A percentile compares a stretch with the other conserved stretches of the same genome.
Conservation (phyloP, 371 early-diverging fungal genomes). For the Umbelopsis sp. region DNA sequence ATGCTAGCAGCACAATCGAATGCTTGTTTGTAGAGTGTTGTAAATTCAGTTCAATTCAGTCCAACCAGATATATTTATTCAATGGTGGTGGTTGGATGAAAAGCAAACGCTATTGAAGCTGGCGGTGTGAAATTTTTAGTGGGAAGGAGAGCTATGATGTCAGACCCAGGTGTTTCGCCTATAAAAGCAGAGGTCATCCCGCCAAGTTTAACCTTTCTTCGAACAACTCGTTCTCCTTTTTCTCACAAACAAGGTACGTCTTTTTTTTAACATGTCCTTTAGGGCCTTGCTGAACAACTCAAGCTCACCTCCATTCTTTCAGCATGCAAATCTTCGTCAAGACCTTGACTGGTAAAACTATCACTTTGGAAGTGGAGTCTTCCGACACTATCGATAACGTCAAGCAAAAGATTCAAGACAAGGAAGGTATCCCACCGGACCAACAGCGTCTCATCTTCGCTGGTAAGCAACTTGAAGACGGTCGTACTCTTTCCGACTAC, state of each 20-base stretch:
- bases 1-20: too few species aligned
- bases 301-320: background rate
- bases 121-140: too few species aligned
- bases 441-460: constrained; percentile 97
- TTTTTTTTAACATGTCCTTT: too few species aligned
- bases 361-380: constrained; percentile 85
- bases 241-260: constrained; percentile 6
- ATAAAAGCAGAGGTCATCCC: background rate
- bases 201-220: background rate
- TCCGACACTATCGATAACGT: constrained; percentile 88
- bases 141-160: background rate
- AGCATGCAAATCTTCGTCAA: constrained; percentile 85
- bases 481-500: constrained; percentile 83
- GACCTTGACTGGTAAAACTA: constrained; percentile 86
- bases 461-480: constrained; percentile 95
- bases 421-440: constrained; percentile 54
- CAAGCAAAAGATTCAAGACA: constrained; percentile 89
- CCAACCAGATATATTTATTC: too few species aligned
- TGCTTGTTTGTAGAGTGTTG: too few species aligned
- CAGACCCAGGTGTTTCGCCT: background rate
- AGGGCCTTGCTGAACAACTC: too few species aligned
- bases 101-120: too few species aligned
- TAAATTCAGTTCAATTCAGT: too few species aligned
- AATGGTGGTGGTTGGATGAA: too few species aligned
- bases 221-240: background rate